Conservation (phyloP, 2,329 filamentous ascomycete species). For the Cytospora mali region DNA sequence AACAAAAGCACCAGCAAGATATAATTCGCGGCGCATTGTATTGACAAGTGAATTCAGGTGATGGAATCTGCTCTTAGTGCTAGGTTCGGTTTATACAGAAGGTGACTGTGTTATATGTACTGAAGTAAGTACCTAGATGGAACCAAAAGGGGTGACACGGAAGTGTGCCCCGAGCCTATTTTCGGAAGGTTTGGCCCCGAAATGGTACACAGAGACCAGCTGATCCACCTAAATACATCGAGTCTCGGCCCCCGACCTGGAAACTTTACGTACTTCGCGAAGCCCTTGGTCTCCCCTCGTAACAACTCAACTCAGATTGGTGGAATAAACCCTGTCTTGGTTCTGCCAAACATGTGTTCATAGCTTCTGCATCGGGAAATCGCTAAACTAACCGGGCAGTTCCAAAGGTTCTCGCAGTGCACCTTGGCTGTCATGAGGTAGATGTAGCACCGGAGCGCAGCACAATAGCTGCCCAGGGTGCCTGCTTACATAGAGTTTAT, state of each 20-base stretch:
- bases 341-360: neutral
- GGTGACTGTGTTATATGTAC: neutral
- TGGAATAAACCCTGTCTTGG: neutral
- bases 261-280: too few relatives aligned
- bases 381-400: neutral
- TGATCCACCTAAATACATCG: too few relatives aligned
- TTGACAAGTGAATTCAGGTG: too few relatives aligned
- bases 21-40: constrained; percentile 5
- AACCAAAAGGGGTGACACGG: neutral
- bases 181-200: too few relatives aligned
- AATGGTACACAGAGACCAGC: neutral
- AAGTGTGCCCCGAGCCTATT: neutral
- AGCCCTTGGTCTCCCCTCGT: neutral
- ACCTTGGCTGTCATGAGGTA: too few relatives aligned
- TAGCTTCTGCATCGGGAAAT: neutral
- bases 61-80: neutral
- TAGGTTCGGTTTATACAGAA: neutral
- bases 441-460: too few relatives aligned
- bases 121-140: too few relatives aligned
- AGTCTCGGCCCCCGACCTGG: neutral
- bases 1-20: constrained; percentile 1
- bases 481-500: too few relatives aligned
- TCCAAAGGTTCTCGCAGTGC: too few relatives aligned
- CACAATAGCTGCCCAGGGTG: too few relatives aligned
- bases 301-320: neutral